A percentile compares a stretch with the other conserved stretches of the same genome.
These are phyloP conservation scores for Paspalum notatum DNA, from an alignment of 176 grass and related monocot genomes.

Conservation along the genomic window DNA sequence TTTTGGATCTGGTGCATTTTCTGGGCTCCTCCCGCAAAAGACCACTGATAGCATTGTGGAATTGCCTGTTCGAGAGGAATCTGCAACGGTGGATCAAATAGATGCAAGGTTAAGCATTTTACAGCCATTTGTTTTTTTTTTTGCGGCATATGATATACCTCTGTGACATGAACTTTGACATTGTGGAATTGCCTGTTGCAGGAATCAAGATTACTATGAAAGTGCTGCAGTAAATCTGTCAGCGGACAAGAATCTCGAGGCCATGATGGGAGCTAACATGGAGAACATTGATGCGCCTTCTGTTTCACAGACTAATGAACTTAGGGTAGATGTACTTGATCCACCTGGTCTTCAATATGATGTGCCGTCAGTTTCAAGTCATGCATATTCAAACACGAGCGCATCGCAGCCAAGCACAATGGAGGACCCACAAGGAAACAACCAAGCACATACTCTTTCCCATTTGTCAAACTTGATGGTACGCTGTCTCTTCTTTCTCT, in stretches of 20 bases:
- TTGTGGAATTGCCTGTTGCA: conserved; percentile 45
- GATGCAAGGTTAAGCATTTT: conserved; percentile 62
- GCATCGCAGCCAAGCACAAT: conserved; percentile 61
- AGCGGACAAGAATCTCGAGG: conserved; percentile 51
- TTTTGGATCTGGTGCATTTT: conserved; percentile 96
- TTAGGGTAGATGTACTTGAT: conserved; percentile 63
- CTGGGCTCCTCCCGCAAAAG: conserved; percentile 77
- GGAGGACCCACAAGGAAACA: conserved; percentile 72
- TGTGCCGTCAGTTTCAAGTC: conserved; percentile 69
- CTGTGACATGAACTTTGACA: background rate
- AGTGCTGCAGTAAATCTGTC: conserved; percentile 48
- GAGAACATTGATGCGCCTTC: conserved; percentile 75
- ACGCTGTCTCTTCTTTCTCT: conserved; percentile 24
- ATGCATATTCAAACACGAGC: conserved; percentile 57
- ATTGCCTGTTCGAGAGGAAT: conserved; percentile 47
- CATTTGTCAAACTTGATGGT: conserved; percentile 88
- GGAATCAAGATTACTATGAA: conserved; percentile 76
- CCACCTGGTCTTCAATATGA: conserved; percentile 77
- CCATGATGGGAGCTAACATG: conserved; percentile 55
- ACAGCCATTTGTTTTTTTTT: background rate
- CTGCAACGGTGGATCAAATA: conserved; percentile 62
- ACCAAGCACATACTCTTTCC: conserved; percentile 73
- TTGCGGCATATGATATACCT: background rate
- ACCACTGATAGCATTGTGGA: conserved; percentile 52
- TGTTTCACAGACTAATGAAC: conserved; percentile 68